Percentiles rank a stretch among this genome's conserved stretches.
phyloP scores from a whole-genome alignment of 495 filamentous ascomycete genomes.

The Pseudoneurospora amorphoporcata region DNA sequence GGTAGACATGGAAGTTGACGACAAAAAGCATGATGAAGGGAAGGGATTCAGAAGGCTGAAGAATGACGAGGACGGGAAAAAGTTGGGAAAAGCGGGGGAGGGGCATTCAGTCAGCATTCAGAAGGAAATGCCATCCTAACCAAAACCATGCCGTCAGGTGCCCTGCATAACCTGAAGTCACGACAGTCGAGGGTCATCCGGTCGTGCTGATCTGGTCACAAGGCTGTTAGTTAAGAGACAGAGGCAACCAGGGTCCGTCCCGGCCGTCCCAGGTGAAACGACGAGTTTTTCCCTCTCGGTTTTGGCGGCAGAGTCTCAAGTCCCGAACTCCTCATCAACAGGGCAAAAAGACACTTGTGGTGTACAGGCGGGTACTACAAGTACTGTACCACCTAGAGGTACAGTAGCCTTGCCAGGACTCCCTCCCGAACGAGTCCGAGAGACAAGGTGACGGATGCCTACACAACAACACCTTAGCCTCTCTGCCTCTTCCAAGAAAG shows the following conservation, averaged over 20 bases:
- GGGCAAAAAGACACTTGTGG: background rate
- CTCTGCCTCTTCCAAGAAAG: background rate
- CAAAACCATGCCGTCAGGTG: background rate
- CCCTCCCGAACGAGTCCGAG: background rate
- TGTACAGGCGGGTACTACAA: background rate
- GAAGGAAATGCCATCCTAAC: background rate
- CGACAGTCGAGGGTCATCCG: background rate
- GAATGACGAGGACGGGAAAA: background rate
- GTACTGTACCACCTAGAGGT: background rate
- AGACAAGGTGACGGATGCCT: background rate
- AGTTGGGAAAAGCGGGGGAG: background rate
- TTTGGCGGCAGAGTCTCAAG: background rate
- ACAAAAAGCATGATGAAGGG: background rate
- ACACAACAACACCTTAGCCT: background rate
- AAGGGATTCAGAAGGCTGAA: background rate
- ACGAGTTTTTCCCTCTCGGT: background rate
- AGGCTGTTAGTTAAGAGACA: background rate
- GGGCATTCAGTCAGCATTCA: background rate
- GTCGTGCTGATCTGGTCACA: slow-evolving; percentile 2
- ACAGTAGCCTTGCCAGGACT: background rate
- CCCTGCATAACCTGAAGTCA: background rate
- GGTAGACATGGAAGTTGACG: background rate
- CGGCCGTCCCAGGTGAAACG: background rate
- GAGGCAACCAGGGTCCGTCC: background rate
- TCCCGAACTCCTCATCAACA: background rate